phyloP scores from a whole-genome alignment of 2,329 filamentous ascomycete genomes.

The Microsporum ferrugineum region DNA sequence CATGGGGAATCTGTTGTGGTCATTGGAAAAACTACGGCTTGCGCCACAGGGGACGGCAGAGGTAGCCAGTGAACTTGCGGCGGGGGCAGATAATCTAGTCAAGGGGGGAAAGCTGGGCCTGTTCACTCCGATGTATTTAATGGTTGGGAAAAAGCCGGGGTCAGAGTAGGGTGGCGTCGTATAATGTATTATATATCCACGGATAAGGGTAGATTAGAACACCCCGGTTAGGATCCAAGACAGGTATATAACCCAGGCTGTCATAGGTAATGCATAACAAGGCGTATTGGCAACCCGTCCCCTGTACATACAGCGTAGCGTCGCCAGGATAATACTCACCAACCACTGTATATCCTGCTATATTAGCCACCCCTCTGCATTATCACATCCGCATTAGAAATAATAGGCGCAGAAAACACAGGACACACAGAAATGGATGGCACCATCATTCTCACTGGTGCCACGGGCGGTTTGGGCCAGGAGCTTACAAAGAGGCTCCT shows the following conservation, averaged over 20 bases:
- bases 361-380: too few species aligned
- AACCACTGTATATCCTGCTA: too few species aligned
- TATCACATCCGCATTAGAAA: neutral
- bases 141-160: slow-evolving; percentile 75
- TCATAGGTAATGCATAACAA: too few species aligned
- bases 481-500: neutral
- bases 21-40: slow-evolving; percentile 16
- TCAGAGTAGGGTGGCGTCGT: slow-evolving; percentile 14
- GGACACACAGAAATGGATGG: neutral
- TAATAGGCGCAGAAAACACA: neutral
- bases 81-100: slow-evolving; percentile 73
- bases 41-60: slow-evolving; percentile 83
- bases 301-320: too few species aligned
- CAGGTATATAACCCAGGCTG: neutral
- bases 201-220: too few species aligned
- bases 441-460: neutral
- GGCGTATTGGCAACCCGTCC: too few species aligned
- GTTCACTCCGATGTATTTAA: slow-evolving; percentile 98
- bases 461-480: neutral
- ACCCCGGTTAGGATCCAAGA: too few species aligned
- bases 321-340: too few species aligned
- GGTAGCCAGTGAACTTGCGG: slow-evolving; percentile 79
- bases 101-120: slow-evolving; percentile 76
- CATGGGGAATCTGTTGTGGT: slow-evolving; percentile 64
- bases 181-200: too few species aligned